Conservation (phyloP, 192 early-diverging fungal genomes). For the Backusella tarrabulga region DNA sequence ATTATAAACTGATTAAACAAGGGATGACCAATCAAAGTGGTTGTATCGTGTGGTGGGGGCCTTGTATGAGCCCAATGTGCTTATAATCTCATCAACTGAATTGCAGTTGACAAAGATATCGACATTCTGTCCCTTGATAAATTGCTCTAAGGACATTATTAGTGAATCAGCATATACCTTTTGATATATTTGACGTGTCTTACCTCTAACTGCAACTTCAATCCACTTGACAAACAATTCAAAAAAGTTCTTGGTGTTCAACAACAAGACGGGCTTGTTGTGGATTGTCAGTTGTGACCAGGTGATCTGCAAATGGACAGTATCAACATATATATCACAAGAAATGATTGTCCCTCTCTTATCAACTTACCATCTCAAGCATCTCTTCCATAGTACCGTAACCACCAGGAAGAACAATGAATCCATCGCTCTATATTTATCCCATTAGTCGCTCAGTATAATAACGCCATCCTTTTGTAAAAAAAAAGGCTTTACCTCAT, state of each 20-base stretch:
- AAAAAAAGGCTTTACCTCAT: conserved; percentile 40
- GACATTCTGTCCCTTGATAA: conserved; percentile 51
- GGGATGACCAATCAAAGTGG: conserved; percentile 47
- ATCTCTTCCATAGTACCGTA: conserved; percentile 89
- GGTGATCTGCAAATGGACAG: conserved; percentile 41
- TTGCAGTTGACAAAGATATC: conserved; percentile 57
- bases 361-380: conserved; percentile 55
- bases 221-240: conserved; percentile 64
- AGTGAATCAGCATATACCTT: neutral
- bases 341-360: neutral
- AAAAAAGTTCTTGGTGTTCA: conserved; percentile 82
- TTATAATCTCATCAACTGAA: conserved; percentile 56
- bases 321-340: neutral
- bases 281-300: conserved; percentile 82
- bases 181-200: neutral
- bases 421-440: conserved; percentile 53
- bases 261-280: conserved; percentile 72
- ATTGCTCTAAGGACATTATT: conserved; percentile 45
- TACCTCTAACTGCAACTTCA: conserved; percentile 55
- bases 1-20: neutral
- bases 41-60: conserved; percentile 45
- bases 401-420: conserved; percentile 86
- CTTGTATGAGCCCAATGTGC: conserved; percentile 51
- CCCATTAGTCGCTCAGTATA: neutral
- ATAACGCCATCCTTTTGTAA: neutral